These are phyloP conservation scores for Pluteus cervinus DNA, from an alignment of 768 basidiomycete species.

Conservation along the genomic window DNA sequence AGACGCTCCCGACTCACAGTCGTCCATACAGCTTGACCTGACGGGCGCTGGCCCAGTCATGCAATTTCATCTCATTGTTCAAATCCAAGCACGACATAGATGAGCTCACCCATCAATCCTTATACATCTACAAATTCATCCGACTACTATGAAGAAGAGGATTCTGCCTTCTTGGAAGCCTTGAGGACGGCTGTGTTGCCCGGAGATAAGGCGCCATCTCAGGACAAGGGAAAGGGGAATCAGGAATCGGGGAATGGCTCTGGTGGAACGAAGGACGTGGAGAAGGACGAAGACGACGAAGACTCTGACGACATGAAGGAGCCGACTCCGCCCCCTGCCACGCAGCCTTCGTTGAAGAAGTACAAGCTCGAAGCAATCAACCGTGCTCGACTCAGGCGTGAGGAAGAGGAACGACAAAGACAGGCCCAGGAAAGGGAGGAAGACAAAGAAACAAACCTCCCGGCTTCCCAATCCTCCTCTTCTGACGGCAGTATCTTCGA, in stretches of 20 bases:
- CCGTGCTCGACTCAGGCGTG: no score
- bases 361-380: no score
- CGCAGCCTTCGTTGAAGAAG: slow-evolving; percentile 38
- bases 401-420: slow-evolving; percentile 25
- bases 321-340: slow-evolving; percentile 28
- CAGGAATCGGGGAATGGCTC: slow-evolving; percentile 7
- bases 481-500: no score
- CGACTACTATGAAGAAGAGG: slow-evolving; percentile 51
- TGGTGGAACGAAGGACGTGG: no score
- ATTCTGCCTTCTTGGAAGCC: slow-evolving; percentile 45
- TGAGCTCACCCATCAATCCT: no score
- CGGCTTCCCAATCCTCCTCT: not conserved
- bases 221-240: slow-evolving; percentile 5
- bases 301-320: slow-evolving; percentile 18
- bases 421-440: slow-evolving; percentile 16
- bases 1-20: no score
- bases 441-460: slow-evolving; percentile 6
- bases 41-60: no score
- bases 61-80: no score
- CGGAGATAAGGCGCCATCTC: slow-evolving; percentile 33
- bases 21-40: no score
- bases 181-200: slow-evolving; percentile 39
- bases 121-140: no score
- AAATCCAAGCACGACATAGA: no score
- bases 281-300: slow-evolving; percentile 4